A percentile compares a stretch with the other conserved stretches of the same genome.
Evolutionary conservation across 2,329 filamentous ascomycete species (phyloP).

Genomic region (Hortaea sp.): DNA sequence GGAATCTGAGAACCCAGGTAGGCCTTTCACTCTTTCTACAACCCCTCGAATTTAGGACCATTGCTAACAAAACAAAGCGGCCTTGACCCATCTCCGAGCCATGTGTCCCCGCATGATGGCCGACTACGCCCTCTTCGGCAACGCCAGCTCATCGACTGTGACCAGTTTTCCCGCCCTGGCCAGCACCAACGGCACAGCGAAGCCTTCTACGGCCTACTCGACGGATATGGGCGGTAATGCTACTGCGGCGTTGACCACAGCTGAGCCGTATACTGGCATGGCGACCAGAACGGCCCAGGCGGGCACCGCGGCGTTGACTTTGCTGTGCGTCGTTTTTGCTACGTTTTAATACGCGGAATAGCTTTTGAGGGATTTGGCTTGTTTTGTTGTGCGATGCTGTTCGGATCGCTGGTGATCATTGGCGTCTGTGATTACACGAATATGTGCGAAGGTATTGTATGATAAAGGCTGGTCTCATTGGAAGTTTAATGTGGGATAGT

Average conservation of each 20-base stretch:
- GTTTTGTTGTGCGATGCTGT: too few relatives aligned
- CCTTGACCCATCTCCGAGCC: background rate
- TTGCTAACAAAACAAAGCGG: background rate
- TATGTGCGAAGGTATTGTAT: too few relatives aligned
- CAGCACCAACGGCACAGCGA: background rate
- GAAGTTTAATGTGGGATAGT: too few relatives aligned
- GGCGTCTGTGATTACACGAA: too few relatives aligned
- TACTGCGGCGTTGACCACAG: background rate
- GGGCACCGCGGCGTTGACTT: background rate
- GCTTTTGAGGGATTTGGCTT: too few relatives aligned
- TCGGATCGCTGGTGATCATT: too few relatives aligned
- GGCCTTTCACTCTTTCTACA: background rate
- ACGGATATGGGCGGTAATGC: background rate
- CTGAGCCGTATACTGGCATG: background rate
- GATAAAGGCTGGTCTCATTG: too few relatives aligned
- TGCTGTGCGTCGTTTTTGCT: background rate
- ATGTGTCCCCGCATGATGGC: background rate
- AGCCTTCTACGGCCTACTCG: background rate
- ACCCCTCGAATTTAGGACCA: background rate
- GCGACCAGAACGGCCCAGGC: background rate
- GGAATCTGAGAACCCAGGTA: background rate
- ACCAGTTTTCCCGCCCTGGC: background rate
- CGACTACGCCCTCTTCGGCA: background rate
- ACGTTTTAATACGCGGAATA: background rate
- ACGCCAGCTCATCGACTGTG: background rate